These are phyloP conservation scores for Amylocarpus encephaloides DNA, from an alignment of 2,329 filamentous ascomycete species.

Conservation along the genomic window DNA sequence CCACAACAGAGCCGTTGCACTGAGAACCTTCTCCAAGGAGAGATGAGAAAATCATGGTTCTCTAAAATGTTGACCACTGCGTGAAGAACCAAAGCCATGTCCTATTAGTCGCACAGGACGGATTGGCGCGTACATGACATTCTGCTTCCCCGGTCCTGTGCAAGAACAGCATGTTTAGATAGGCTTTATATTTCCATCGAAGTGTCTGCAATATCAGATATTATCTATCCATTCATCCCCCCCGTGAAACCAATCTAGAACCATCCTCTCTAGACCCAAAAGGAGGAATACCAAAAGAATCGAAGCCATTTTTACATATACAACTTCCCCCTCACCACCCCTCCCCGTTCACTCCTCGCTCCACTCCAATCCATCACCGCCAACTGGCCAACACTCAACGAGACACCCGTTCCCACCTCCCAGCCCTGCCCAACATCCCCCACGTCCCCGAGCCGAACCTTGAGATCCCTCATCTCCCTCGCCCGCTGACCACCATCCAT, in stretches of 20 bases:
- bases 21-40: no score
- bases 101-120: no score
- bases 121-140: no score
- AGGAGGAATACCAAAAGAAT: not conserved
- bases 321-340: constrained; percentile 14
- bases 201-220: no score
- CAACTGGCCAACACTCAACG: constrained; percentile 14
- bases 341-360: constrained; percentile 4
- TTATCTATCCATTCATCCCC: no score
- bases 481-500: constrained; percentile 10
- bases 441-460: constrained; percentile 20
- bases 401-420: constrained; percentile 19
- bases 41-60: no score
- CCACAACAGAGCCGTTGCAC: no score
- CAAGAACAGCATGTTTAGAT: no score
- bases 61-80: no score
- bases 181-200: no score
- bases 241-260: not conserved
- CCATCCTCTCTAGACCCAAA: not conserved
- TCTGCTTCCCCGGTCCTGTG: no score
- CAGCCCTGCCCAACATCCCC: constrained; percentile 17
- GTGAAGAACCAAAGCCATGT: no score
- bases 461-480: constrained; percentile 10
- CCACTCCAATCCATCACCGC: constrained; percentile 10
- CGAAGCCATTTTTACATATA: constrained; percentile 11